Percentiles rank a stretch among this genome's conserved stretches.
These are phyloP conservation scores for Polysphondylium violaceum DNA, from an alignment of 78 protist genomes.

Conservation along the genomic window DNA sequence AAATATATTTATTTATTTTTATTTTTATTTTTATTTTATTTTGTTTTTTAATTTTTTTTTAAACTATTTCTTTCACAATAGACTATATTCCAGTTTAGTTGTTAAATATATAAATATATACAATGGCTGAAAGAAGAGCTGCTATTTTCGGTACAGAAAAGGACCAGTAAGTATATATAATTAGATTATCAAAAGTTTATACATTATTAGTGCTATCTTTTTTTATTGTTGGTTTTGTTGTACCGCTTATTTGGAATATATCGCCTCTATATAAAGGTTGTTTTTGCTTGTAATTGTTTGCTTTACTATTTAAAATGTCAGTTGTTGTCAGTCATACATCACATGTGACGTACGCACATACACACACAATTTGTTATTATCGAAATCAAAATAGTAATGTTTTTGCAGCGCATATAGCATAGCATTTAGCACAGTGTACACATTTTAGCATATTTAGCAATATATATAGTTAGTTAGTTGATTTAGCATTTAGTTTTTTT, in stretches of 20 bases:
- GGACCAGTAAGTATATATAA: slow-evolving; percentile 48
- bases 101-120: too few species aligned
- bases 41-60: background rate
- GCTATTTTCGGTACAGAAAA: slow-evolving; percentile 76
- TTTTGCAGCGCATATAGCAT: background rate
- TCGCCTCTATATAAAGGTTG: too few species aligned
- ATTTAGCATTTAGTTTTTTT: slow-evolving; percentile 5
- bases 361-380: too few species aligned
- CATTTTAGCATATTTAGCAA: slow-evolving; percentile 10
- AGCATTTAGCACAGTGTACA: background rate
- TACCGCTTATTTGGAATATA: too few species aligned
- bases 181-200: background rate
- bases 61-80: too few species aligned
- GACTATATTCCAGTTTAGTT: too few species aligned
- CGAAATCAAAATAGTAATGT: background rate
- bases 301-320: too few species aligned
- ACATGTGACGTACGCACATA: too few species aligned
- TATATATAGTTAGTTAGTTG: background rate
- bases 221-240: too few species aligned
- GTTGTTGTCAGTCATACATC: too few species aligned
- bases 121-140: slow-evolving; percentile 61
- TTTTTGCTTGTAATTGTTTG: too few species aligned
- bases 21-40: background rate
- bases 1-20: background rate
- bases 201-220: too few species aligned